Conservation (phyloP, 768 basidiomycete genomes). For the Terana coerulea region DNA sequence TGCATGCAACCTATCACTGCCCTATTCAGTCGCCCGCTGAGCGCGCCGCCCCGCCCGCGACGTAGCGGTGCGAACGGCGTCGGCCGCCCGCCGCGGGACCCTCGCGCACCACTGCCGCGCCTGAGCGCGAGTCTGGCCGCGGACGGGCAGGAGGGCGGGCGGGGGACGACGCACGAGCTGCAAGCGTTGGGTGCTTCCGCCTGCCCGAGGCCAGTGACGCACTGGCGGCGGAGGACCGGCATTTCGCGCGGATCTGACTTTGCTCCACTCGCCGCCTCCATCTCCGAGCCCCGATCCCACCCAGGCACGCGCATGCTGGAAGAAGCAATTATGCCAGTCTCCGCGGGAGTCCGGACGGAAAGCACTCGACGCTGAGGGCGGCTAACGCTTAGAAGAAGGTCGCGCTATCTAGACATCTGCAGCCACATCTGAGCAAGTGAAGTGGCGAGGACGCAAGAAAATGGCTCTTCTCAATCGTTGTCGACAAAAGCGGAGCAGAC, state of each 20-base stretch:
- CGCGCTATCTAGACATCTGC: no score
- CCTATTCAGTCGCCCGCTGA: not conserved
- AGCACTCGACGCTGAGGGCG: no score
- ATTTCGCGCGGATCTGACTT: not conserved
- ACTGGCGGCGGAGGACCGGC: constrained; percentile 6
- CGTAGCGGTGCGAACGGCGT: not conserved
- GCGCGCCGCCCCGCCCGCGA: not conserved
- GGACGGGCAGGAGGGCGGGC: not conserved
- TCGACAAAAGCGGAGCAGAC: no score
- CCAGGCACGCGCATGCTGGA: no score
- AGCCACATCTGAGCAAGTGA: no score
- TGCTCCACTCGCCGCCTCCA: constrained; percentile 8
- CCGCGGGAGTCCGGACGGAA: no score
- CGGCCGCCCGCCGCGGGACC: not conserved
- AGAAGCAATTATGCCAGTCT: no score
- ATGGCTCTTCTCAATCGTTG: no score
- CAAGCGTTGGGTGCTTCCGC: not conserved
- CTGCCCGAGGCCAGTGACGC: not conserved
- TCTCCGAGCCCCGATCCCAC: no score
- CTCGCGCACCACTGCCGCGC: not conserved
- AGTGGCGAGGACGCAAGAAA: no score
- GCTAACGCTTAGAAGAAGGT: no score
- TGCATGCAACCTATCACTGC: not conserved
- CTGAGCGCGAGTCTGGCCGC: not conserved
- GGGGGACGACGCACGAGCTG: not conserved